Evolutionary conservation across 1,139 yeast species (phyloP).

Genomic region (Diutina sp.): DNA sequence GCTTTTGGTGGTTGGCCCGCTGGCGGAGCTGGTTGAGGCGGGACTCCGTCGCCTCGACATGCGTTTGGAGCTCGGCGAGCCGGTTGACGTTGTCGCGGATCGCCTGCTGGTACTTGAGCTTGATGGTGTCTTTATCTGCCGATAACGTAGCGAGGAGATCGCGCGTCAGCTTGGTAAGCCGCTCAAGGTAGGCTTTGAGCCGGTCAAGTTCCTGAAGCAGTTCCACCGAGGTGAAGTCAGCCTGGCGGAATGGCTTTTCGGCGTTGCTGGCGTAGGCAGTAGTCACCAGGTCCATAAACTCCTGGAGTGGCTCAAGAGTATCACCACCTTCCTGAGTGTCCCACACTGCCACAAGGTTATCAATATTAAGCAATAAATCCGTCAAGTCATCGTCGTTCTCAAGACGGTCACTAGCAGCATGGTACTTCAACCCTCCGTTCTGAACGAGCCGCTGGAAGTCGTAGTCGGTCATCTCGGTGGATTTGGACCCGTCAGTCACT

Average conservation of each 20-base stretch:
- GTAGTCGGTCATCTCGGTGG: neutral
- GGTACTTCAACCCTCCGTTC: neutral
- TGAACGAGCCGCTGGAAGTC: neutral
- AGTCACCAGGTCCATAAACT: neutral
- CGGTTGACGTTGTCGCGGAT: constrained; percentile 17
- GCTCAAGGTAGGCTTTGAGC: neutral
- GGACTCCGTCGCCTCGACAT: constrained; percentile 16
- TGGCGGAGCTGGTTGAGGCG: constrained; percentile 15
- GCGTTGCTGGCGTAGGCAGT: constrained; percentile 1
- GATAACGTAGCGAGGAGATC: neutral
- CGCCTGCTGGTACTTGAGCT: constrained; percentile 13
- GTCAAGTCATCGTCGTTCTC: constrained; percentile 1
- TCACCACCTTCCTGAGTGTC: neutral
- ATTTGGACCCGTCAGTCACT: neutral
- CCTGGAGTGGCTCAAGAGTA: neutral
- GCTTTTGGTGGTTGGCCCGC: constrained; percentile 16
- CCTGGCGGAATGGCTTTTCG: neutral
- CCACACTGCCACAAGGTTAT: neutral
- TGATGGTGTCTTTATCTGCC: constrained; percentile 8
- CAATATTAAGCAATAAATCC: neutral
- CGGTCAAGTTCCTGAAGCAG: neutral
- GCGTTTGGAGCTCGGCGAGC: constrained; percentile 15
- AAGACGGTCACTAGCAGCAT: neutral
- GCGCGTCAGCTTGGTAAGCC: neutral
- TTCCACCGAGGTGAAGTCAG: neutral